Conservation (phyloP, 257 asterid genomes). For the Jacaranda copaia region DNA sequence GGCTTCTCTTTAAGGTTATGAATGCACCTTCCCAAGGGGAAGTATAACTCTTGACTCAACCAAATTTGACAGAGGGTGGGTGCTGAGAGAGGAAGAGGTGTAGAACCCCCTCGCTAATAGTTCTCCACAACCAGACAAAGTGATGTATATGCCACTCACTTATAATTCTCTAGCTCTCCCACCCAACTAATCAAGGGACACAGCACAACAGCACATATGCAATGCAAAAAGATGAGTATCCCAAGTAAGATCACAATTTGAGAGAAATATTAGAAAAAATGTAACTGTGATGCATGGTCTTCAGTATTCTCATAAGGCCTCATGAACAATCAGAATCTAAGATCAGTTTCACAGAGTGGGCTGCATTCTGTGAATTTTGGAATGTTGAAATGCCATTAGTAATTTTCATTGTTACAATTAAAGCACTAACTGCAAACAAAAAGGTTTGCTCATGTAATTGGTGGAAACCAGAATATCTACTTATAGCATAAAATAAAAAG, state of each 20-base stretch:
- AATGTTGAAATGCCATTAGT: background rate
- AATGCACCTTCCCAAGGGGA: too few relatives aligned
- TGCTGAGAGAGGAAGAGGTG: too few relatives aligned
- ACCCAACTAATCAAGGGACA: too few relatives aligned
- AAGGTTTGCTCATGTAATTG: background rate
- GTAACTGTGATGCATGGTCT: background rate
- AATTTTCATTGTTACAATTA: background rate
- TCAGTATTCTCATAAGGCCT: too few relatives aligned
- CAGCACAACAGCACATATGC: background rate
- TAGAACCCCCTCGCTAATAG: too few relatives aligned
- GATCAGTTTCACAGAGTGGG: background rate
- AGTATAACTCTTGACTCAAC: too few relatives aligned
- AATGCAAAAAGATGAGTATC: too few relatives aligned
- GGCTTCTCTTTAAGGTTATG: too few relatives aligned
- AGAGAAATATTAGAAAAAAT: background rate
- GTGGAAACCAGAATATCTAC: constrained; percentile 1
- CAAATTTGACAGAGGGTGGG: too few relatives aligned
- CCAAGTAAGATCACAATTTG: background rate
- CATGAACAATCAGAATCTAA: background rate
- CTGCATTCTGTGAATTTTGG: background rate
- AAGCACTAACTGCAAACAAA: background rate
- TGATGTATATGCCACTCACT: too few relatives aligned
- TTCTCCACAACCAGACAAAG: too few relatives aligned
- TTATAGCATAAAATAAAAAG: background rate
- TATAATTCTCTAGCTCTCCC: too few relatives aligned